Conservation (phyloP, 2,329 filamentous ascomycete genomes). For the Cercospora sp. region DNA sequence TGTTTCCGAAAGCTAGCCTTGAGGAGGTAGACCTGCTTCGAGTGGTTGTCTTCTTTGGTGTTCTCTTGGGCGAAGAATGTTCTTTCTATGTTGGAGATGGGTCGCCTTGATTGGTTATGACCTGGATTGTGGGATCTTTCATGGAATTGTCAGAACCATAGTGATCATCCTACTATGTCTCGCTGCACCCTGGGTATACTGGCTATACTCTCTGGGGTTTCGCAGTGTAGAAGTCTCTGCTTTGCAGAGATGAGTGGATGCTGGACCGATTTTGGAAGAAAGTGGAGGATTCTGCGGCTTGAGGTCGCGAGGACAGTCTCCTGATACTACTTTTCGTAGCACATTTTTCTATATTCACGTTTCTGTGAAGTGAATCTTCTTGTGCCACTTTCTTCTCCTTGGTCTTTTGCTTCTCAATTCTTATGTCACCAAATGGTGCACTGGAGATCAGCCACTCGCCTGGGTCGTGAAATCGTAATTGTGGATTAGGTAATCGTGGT, state of each 20-base stretch:
- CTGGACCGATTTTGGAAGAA: conserved; percentile 11
- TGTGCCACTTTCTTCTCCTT: neutral
- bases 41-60: conserved; percentile 25
- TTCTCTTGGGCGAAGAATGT: conserved; percentile 4
- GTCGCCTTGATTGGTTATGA: conserved; percentile 31
- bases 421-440: neutral
- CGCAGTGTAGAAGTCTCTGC: conserved; percentile 7
- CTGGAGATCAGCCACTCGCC: neutral
- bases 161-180: conserved; percentile 35
- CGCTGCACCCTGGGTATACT: conserved; percentile 8
- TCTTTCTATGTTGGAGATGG: conserved; percentile 12
- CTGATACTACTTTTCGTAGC: conserved; percentile 21
- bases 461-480: neutral
- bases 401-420: neutral
- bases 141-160: conserved; percentile 27
- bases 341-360: conserved; percentile 17
- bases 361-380: conserved; percentile 13
- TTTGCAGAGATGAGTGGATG: conserved; percentile 24
- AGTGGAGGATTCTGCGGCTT: conserved; percentile 10
- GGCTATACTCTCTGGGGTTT: conserved; percentile 2
- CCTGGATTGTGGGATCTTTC: conserved; percentile 13
- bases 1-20: conserved; percentile 39
- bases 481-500: neutral
- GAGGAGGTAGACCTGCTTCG: conserved; percentile 40
- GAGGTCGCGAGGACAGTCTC: conserved; percentile 9